phyloP scores from a whole-genome alignment of 139 green algal species.

The Micractinium conductrix region DNA sequence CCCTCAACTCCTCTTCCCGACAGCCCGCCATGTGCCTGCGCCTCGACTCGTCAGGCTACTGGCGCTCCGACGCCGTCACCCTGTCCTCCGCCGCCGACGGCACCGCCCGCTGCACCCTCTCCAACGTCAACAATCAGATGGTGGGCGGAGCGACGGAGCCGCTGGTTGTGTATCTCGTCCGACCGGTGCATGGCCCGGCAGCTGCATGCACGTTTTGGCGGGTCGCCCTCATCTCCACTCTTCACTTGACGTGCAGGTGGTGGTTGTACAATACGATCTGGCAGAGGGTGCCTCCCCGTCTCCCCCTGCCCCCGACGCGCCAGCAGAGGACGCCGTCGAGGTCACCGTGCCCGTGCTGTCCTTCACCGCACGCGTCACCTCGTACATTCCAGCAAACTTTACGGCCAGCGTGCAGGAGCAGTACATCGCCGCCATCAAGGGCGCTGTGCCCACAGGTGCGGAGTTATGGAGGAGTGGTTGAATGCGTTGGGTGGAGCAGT shows the following conservation, averaged over 20 bases:
- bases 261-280: not conserved
- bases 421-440: slow-evolving; percentile 1
- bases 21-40: slow-evolving; percentile 28
- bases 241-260: not conserved
- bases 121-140: slow-evolving; percentile 24
- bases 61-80: slow-evolving; percentile 4
- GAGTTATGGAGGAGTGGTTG: not conserved
- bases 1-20: too few species aligned
- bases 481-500: not conserved
- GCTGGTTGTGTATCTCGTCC: not conserved
- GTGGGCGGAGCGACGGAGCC: too few species aligned
- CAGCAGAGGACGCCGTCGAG: not conserved
- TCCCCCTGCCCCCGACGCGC: not conserved
- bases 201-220: not conserved
- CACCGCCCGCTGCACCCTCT: not conserved
- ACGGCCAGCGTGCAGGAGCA: not conserved
- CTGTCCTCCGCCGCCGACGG: not conserved
- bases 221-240: not conserved
- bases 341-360: not conserved
- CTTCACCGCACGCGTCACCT: not conserved
- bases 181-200: not conserved
- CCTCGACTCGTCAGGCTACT: slow-evolving; percentile 2
- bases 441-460: not conserved
- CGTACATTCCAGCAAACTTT: not conserved
- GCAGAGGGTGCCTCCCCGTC: not conserved